Evolutionary conservation across 257 asterid species (phyloP), one percentile per base, ranked within the genome.

Genomic region (Osmanthus fragrans): DNA sequence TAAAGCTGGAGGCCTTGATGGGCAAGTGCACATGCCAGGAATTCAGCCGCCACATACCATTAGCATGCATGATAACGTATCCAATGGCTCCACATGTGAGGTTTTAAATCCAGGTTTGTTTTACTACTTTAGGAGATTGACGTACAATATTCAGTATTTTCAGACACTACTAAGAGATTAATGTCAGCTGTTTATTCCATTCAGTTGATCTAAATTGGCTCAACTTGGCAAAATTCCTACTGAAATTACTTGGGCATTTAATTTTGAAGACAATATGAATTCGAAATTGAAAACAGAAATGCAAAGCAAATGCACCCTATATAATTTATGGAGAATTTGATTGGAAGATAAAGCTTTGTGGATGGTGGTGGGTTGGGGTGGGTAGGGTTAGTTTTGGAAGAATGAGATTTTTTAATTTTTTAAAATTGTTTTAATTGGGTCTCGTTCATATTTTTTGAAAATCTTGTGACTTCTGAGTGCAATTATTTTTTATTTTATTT

Each of bases 41-140:
- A 75, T 73, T 63, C 86, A 85, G 67, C 65, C 71, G 76, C 80
- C 90, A 65, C 86, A 70, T 64, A 70, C 72, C 63, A 77, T 80
- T 80, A 60, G 76, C 82, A 71, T 80, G 81, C 97, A 81, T 54
- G 33, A 84, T 27, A 83, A 70, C 70, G 72, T 85, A 73, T 76
- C 85, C 82, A 81, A 66, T 51, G 83, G 82, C 76, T 63, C 83
- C 80, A 71, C 86, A 15, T 65, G 89, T 21, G 80, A 86, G 73
- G 84, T 77, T 79, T 74, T 79, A 36, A 80, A 76, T 78, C 91
- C 88, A 86, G 96, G 97, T 92, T 68, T 37, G 85, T 80, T 73
- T 81, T 76, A 78, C 56, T 49, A 74, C 39, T 72, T 25, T 47
- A 16, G 58, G 19, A 12, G 66, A 25, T 63, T 72, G 42, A 15